These are phyloP conservation scores for Crepidotus sp. DNA, from an alignment of 1,284 basidiomycete species.

Conservation along the genomic window DNA sequence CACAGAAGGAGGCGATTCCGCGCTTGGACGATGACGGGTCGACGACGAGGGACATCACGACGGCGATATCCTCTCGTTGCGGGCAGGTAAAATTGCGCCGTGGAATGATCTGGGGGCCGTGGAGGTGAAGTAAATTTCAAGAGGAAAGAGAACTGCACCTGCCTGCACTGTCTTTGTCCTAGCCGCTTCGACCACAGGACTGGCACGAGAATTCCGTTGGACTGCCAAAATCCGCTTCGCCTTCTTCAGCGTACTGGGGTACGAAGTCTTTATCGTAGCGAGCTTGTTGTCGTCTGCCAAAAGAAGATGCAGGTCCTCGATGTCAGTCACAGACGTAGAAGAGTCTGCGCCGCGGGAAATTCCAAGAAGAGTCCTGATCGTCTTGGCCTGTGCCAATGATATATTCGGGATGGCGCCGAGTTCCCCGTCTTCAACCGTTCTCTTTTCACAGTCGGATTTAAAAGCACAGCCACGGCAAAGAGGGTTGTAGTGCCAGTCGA, in stretches of 20 bases:
- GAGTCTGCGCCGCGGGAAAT: conserved; percentile 22
- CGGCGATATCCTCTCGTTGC: conserved; percentile 33
- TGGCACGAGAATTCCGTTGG: conserved; percentile 15
- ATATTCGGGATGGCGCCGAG: conserved; percentile 39
- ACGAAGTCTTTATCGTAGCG: conserved; percentile 30
- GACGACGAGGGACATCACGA: conserved; percentile 33
- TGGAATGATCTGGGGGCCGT: conserved; percentile 28
- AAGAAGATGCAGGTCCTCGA: conserved; percentile 35
- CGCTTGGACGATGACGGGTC: conserved; percentile 30
- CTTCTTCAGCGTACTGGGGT: conserved; percentile 37
- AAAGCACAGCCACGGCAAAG: conserved; percentile 36
- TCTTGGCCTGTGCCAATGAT: conserved; percentile 31
- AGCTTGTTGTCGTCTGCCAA: conserved; percentile 28
- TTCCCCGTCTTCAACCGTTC: conserved; percentile 27
- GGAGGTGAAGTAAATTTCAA: background rate
- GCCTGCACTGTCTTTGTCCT: conserved; percentile 26
- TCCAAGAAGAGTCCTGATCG: conserved; percentile 29
- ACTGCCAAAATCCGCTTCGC: conserved; percentile 32
- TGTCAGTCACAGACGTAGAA: conserved; percentile 27
- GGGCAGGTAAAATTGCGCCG: conserved; percentile 36
- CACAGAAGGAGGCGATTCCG: conserved; percentile 28
- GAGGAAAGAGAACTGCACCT: background rate
- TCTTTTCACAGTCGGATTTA: conserved; percentile 29
- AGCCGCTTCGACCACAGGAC: conserved; percentile 34
- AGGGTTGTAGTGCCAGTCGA: conserved; percentile 41